Conservation (phyloP, 2,329 filamentous ascomycete species). For the Cytospora mali region DNA sequence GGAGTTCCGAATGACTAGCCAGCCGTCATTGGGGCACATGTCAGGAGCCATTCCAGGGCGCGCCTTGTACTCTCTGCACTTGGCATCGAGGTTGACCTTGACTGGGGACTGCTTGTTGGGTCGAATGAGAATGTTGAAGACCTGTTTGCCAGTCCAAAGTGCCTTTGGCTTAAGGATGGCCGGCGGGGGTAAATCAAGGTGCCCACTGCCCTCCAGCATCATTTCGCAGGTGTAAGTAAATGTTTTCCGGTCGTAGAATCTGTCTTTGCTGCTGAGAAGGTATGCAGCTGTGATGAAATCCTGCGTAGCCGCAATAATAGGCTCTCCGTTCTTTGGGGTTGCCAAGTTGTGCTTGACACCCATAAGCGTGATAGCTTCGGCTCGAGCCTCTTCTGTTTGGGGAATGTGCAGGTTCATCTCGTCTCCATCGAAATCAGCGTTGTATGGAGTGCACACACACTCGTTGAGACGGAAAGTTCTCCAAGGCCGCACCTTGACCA, state of each 20-base stretch:
- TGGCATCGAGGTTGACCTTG: conserved; percentile 88
- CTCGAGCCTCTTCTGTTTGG: conserved; percentile 93
- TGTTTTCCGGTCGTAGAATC: conserved; percentile 84
- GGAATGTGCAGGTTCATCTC: conserved; percentile 99
- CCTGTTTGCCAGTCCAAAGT: conserved; percentile 95
- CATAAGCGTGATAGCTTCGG: conserved; percentile 95
- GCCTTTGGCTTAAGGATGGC: conserved; percentile 82
- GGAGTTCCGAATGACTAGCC: conserved; percentile 91
- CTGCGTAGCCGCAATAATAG: conserved; percentile 98
- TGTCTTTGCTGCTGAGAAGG: conserved; percentile 86
- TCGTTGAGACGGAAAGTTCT: conserved; percentile 96
- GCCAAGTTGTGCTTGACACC: conserved; percentile 95
- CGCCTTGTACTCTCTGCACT: conserved; percentile 79
- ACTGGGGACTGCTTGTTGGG: conserved; percentile 85
- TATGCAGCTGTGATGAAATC: conserved; percentile 98
- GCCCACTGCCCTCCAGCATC: conserved; percentile 82
- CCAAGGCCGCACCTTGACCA: conserved; percentile 90
- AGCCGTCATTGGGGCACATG: conserved; percentile 85
- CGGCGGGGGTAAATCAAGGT: conserved; percentile 84
- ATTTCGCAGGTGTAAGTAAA: conserved; percentile 91
- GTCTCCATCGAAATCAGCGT: conserved; percentile 98
- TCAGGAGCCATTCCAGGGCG: conserved; percentile 61
- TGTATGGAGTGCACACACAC: conserved; percentile 97
- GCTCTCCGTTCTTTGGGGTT: conserved; percentile 96
- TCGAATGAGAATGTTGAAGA: conserved; percentile 89